Evolutionary conservation across 2,329 filamentous ascomycete genomes (phyloP), one percentile per base, ranked within the genome.

Genomic region (Claviceps sp.): DNA sequence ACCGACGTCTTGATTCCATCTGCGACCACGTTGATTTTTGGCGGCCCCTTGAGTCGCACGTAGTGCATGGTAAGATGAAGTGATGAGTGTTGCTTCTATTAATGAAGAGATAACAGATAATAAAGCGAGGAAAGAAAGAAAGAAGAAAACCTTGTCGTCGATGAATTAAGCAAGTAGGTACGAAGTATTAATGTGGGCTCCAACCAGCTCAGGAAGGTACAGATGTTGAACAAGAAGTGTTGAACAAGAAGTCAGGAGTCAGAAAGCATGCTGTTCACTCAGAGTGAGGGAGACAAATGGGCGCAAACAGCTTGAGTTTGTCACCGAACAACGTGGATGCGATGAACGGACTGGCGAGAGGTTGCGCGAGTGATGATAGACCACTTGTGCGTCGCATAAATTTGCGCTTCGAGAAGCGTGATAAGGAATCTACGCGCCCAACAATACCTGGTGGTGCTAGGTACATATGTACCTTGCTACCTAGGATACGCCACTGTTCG

Each of bases 41-140:
- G 73, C 2, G 73, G 68, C 14, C 77, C 69, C 37, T 80, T 64
- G 5, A 80, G 70, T 41, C 77, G 72, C 53, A 80, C 72, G 66
- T 81, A 81, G 57, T 81, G 76, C 77, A 81, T 81, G 47, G 40
- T 50, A 19, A 24, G n/a, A n/a, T 5, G 34, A 13, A 7, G 22
- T 17, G 53, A 48, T 38, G 46, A n/a, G 50, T 34, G 40, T 34
- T 6, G 40, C 11, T 30, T 34, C 8, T 34, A 30, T 26, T 10
- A 17, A 34, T 11, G 30, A 17, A 47, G 26, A 17, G n/a, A 10
- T 37, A 22, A 19, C 8, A 14, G 10, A 17, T 43, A 26, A 24
- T 44, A 7, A 41, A 26, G 45, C 17, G 41, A 19, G 8, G 5
- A 34, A 46, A 2, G 16, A 8, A 37, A 30, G 24, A 34, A 16